Evolutionary conservation across 2,329 filamentous ascomycete genomes (phyloP), one percentile per base, ranked within the genome.

Genomic region (Metarhizium humberi): DNA sequence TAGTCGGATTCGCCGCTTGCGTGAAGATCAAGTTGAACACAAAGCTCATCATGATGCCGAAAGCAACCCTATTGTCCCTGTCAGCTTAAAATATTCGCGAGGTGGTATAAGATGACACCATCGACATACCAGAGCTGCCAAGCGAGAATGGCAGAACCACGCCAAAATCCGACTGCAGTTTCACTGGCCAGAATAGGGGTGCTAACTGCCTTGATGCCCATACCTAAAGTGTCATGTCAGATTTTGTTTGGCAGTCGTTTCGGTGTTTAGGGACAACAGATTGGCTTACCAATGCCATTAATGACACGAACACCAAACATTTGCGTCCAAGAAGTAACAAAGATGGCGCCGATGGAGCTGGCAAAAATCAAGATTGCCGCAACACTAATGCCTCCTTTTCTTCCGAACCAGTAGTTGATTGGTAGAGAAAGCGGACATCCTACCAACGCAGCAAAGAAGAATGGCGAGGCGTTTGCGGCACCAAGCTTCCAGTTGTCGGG

Each of bases 191-290:
- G 65, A 16, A 77, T 75, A 0, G 75, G 72, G 0, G 75, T 74
- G 42, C 73, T 77, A 40, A 77, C 74, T 0, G 75, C 75, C 57
- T 77, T 77, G 30, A 78, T 68, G 0, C 75, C 75, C 75, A 78
- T 78, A 1, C 72, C 75, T 69, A 49, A 49, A 2, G 2, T n/a
- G 3, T 6, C 2, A 51, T 32, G 11, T 62, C 8, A 34, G 57
- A 51, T 4, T 25, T 46, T 46, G 18, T 25, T 46, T 29, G 0
- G 18, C n/a, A 11, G 43, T 46, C n/a, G 7, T 20, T 11, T 2
- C 36, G 3, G 30, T 25, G 8, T n/a, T n/a, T 20, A 30, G 18
- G 32, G 18, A 46, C 10, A 13, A 25, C 18, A 14, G 13, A 14
- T 16, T 54, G 42, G 60, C 69, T 55, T 43, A 73, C 72, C 71